phyloP scores from a whole-genome alignment of 257 asterid species.

The Craterostigma plantagineum region DNA sequence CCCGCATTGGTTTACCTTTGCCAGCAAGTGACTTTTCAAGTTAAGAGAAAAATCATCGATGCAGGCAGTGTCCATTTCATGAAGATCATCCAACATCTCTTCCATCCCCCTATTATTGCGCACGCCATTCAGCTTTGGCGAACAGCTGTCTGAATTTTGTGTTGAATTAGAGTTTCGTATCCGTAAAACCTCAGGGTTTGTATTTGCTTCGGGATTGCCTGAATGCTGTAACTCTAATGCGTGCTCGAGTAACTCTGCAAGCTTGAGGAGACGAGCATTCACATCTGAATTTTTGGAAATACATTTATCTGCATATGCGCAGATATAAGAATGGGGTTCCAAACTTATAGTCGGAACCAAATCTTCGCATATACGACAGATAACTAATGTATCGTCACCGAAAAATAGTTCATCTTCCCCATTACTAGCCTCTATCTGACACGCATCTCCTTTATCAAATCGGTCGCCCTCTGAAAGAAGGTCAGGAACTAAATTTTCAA shows the following conservation, averaged over 20 bases:
- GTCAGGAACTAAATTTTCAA: constrained; percentile 11
- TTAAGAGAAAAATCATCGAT: constrained; percentile 64
- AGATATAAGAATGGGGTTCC: constrained; percentile 89
- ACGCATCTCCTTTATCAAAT: constrained; percentile 16
- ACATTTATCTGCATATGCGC: constrained; percentile 92
- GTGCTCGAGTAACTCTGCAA: constrained; percentile 75
- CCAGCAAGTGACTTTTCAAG: constrained; percentile 54
- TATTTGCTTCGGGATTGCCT: constrained; percentile 29
- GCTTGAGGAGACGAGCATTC: constrained; percentile 65
- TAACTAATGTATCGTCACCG: constrained; percentile 51
- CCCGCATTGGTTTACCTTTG: constrained; percentile 51
- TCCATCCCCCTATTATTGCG: constrained; percentile 74
- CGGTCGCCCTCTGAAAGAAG: constrained; percentile 16
- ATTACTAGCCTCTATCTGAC: constrained; percentile 22
- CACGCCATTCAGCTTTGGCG: constrained; percentile 62
- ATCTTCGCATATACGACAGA: constrained; percentile 94
- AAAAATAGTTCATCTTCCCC: constrained; percentile 27
- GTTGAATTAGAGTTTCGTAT: constrained; percentile 24
- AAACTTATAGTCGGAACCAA: constrained; percentile 55
- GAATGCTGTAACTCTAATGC: constrained; percentile 46
- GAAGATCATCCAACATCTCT: constrained; percentile 93
- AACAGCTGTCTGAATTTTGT: constrained; percentile 31
- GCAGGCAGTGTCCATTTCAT: constrained; percentile 95
- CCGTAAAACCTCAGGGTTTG: constrained; percentile 40
- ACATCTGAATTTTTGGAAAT: constrained; percentile 46